Evolutionary conservation across 345 rosid species (phyloP).

Genomic region (Eucalyptus pauciflora): DNA sequence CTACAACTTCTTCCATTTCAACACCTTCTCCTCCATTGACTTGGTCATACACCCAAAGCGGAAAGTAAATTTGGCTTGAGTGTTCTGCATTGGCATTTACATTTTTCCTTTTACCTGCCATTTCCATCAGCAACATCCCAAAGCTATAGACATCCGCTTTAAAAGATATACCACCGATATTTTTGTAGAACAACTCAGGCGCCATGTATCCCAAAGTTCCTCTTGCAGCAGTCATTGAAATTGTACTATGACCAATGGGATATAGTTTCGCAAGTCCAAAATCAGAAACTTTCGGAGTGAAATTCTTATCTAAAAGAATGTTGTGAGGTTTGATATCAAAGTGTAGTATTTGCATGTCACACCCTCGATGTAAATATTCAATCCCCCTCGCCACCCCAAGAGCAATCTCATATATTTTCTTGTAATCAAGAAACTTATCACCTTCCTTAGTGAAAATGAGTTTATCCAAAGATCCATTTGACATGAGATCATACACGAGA

Average conservation of each 20-base stretch:
- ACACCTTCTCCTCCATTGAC: background rate
- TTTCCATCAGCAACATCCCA: background rate
- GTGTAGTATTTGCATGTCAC: background rate
- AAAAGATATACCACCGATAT: background rate
- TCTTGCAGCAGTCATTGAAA: background rate
- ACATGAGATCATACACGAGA: no score
- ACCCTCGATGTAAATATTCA: no score
- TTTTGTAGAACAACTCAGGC: background rate
- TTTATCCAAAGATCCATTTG: no score
- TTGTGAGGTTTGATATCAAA: background rate
- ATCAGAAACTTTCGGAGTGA: background rate
- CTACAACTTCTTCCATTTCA: background rate
- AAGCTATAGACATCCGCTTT: background rate
- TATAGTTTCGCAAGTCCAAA: background rate
- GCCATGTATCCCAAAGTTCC: background rate
- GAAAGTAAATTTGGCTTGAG: background rate
- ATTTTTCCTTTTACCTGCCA: background rate
- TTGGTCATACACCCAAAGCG: background rate
- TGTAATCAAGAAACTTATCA: no score
- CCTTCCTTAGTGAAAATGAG: no score
- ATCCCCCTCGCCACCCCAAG: no score
- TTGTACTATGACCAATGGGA: background rate
- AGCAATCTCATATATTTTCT: no score
- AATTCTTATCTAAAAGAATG: background rate
- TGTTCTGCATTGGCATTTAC: background rate